Conservation (phyloP, 2,329 filamentous ascomycete species). For the Penicillium sp. region DNA sequence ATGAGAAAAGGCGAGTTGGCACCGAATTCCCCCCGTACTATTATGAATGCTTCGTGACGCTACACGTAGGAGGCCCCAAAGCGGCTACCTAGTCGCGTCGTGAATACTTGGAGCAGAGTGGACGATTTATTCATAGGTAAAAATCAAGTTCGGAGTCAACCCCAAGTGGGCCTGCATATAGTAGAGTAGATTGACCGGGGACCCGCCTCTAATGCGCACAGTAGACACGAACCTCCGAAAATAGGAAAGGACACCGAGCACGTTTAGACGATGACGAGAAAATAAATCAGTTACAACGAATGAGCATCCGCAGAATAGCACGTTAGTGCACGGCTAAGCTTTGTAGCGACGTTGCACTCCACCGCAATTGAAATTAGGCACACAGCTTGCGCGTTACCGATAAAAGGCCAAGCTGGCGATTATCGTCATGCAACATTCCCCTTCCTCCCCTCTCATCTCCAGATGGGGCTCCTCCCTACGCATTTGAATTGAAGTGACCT, state of each 20-base stretch:
- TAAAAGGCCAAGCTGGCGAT: slow-evolving; percentile 30
- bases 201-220: not conserved
- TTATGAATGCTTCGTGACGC: not conserved
- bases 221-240: not conserved
- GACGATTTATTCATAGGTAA: not conserved
- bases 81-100: not conserved
- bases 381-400: slow-evolving; percentile 20
- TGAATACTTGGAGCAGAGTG: not conserved
- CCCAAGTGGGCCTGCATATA: not conserved
- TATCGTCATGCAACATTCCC: slow-evolving; percentile 9
- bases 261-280: not conserved
- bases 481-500: slow-evolving; percentile 2
- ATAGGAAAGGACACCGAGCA: not conserved
- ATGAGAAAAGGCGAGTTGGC: not conserved
- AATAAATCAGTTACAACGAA: not conserved
- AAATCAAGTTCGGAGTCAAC: not conserved
- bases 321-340: not conserved
- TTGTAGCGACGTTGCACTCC: slow-evolving; percentile 2
- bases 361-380: slow-evolving; percentile 13
- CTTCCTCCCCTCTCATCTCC: not conserved
- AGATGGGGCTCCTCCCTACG: slow-evolving; percentile 1
- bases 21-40: not conserved
- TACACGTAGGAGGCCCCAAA: not conserved
- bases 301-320: slow-evolving; percentile 4
- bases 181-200: not conserved